Conservation (phyloP, 225 moss, liverwort and hornwort genomes). For the Rhytidiadelphus loreus region DNA sequence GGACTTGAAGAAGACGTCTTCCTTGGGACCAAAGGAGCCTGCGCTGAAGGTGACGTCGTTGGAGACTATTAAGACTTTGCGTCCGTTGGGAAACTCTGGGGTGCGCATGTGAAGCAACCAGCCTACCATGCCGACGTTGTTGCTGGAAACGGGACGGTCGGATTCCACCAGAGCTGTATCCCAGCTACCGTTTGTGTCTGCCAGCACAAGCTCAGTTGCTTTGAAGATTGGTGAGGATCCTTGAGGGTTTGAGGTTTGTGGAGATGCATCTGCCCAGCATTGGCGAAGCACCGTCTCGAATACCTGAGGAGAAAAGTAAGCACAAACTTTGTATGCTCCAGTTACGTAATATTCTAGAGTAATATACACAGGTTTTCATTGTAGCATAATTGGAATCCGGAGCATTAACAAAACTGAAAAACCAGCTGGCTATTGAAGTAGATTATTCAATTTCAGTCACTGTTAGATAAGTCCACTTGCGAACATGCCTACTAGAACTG, state of each 20-base stretch:
- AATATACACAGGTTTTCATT: background rate
- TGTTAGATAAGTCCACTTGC: background rate
- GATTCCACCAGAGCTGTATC: constrained; percentile 42
- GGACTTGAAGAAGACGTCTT: constrained; percentile 80
- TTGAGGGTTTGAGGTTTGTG: background rate
- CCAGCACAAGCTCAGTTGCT: constrained; percentile 66
- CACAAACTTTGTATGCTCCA: background rate
- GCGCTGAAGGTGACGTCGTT: constrained; percentile 89
- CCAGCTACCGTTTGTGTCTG: constrained; percentile 39
- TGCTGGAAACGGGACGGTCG: constrained; percentile 54
- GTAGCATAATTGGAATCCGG: background rate
- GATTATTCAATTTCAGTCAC: background rate
- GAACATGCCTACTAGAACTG: background rate
- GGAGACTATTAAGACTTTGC: constrained; percentile 59
- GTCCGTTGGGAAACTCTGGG: constrained; percentile 62
- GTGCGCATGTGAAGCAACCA: constrained; percentile 71
- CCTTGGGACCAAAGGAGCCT: constrained; percentile 81
- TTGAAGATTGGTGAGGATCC: constrained; percentile 18
- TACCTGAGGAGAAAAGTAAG: constrained; percentile 8
- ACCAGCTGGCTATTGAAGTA: background rate
- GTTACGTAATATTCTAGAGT: background rate
- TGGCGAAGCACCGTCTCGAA: constrained; percentile 70
- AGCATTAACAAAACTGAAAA: background rate
- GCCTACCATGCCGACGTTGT: constrained; percentile 86
- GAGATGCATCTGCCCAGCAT: constrained; percentile 38